Percentiles rank a stretch among this genome's conserved stretches.
phyloP scores from a whole-genome alignment of 352 stramenopile genomes.

The Pythium brassicae region DNA sequence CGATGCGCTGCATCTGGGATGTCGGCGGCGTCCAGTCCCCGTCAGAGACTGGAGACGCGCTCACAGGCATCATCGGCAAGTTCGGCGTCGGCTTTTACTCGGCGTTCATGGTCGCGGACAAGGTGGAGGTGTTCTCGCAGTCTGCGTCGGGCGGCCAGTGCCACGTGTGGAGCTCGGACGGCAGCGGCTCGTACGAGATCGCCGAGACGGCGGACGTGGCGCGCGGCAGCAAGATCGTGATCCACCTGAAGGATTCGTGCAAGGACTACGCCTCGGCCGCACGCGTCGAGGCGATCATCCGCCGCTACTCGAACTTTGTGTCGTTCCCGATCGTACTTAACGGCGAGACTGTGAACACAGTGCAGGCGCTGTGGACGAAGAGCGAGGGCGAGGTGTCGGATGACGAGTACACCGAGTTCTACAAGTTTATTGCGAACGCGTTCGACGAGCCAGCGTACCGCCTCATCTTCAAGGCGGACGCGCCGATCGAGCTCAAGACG shows the following conservation, averaged over 20 bases:
- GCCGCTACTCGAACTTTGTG: slow-evolving; percentile 99
- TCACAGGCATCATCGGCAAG: slow-evolving; percentile 97
- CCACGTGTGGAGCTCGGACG: slow-evolving; percentile 77
- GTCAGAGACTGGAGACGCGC: slow-evolving; percentile 60
- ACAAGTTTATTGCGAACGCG: slow-evolving; percentile 96
- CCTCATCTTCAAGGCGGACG: slow-evolving; percentile 98
- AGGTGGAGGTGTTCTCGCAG: slow-evolving; percentile 91
- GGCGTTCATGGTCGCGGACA: slow-evolving; percentile 98
- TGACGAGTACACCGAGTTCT: slow-evolving; percentile 97
- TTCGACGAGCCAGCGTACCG: slow-evolving; percentile 93
- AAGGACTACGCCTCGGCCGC: slow-evolving; percentile 92
- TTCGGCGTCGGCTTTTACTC: slow-evolving; percentile 99
- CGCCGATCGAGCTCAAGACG: slow-evolving; percentile 97
- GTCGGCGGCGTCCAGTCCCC: slow-evolving; percentile 21
- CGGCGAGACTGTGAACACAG: slow-evolving; percentile 96
- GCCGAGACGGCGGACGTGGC: slow-evolving; percentile 58
- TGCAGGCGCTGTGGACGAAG: slow-evolving; percentile 98
- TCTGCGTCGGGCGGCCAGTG: slow-evolving; percentile 54
- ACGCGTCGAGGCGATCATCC: slow-evolving; percentile 95
- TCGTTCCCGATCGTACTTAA: slow-evolving; percentile 98
- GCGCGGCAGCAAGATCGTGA: slow-evolving; percentile 96
- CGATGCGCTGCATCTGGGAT: background rate
- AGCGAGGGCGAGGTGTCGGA: slow-evolving; percentile 94
- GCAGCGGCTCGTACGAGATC: slow-evolving; percentile 80
- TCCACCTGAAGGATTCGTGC: slow-evolving; percentile 96